These are phyloP conservation scores for Penicillium samsonianum DNA, from an alignment of 495 filamentous ascomycete genomes.

Conservation along the genomic window DNA sequence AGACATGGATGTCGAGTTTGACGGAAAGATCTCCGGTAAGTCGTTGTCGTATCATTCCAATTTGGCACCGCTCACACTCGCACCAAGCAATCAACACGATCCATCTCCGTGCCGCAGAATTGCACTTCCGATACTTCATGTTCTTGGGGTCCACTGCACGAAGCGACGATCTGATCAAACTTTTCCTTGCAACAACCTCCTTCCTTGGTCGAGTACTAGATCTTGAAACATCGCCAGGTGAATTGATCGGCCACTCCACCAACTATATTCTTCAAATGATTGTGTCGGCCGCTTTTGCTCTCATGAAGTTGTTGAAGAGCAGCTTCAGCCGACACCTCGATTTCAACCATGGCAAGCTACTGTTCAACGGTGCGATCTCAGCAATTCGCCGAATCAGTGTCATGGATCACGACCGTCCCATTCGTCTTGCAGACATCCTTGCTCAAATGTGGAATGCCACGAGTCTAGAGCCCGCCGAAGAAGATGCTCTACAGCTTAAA, in stretches of 20 bases:
- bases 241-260: constrained; percentile 69
- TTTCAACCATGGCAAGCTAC: constrained; percentile 69
- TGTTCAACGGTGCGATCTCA: constrained; percentile 77
- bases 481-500: constrained; percentile 46
- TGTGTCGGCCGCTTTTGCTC: constrained; percentile 79
- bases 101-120: constrained; percentile 47
- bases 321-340: constrained; percentile 69
- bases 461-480: constrained; percentile 34
- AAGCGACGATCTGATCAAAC: constrained; percentile 69
- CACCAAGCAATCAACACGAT: constrained; percentile 60
- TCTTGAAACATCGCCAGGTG: constrained; percentile 48
- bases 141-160: constrained; percentile 57
- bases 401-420: constrained; percentile 80
- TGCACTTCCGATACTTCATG: constrained; percentile 50
- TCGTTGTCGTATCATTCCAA: constrained; percentile 57
- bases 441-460: constrained; percentile 54
- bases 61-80: constrained; percentile 63
- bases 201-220: constrained; percentile 50
- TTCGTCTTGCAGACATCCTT: constrained; percentile 48
- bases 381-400: constrained; percentile 80
- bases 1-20: constrained; percentile 54
- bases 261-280: constrained; percentile 95
- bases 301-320: constrained; percentile 84
- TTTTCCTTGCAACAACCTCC: constrained; percentile 61
- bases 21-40: constrained; percentile 51